Evolutionary conservation across 495 filamentous ascomycete species (phyloP), one percentile per base, ranked within the genome.

Genomic region (Letharia columbiana): DNA sequence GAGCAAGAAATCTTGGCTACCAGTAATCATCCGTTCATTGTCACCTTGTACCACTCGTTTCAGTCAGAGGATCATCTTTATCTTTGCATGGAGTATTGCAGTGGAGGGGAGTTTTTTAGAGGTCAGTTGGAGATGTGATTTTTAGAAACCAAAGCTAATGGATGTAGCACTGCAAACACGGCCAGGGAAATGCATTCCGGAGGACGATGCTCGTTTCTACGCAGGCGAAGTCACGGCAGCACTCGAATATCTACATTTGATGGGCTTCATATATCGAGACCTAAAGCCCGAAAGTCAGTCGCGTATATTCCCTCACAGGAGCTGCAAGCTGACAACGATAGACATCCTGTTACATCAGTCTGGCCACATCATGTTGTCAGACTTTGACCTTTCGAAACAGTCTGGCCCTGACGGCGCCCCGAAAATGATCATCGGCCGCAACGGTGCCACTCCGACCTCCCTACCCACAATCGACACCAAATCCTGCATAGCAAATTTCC

Each of bases 41-140:
- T 98, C 64, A 98, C 94, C 1, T 80, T 98, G 10, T 98, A 97
- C 70, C 94, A 98, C 77, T 96, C 92, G 3, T 98, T 98, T 81
- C 94, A 98, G 76, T 98, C 94, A 8, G 94, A 98, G 74, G 94
- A 98, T 72, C 92, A 97, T 78, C 81, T 98, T 23, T 98, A 98
- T 73, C 82, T 98, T 18, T 98, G 95, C 77, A 98, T 98, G 94
- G 94, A 98, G 76, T 98, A 98, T 74, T 98, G 94, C 80, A 96
- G 92, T 72, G 94, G 94, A 61, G 94, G 94, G 61, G 94, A 98
- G 77, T 98, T 98, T 77, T 98, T 98, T 79, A 79, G 94, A 79
- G 86, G 85, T 88, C 31, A 52, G 67, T 60, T 18, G 15, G 18
- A 37, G 20, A 8, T 28, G 28, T 12, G 58, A 10, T 42, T 28